Evolutionary conservation across 2,329 filamentous ascomycete genomes (phyloP), one percentile per base, ranked within the genome.

Genomic region (Pyrenophora graminea): DNA sequence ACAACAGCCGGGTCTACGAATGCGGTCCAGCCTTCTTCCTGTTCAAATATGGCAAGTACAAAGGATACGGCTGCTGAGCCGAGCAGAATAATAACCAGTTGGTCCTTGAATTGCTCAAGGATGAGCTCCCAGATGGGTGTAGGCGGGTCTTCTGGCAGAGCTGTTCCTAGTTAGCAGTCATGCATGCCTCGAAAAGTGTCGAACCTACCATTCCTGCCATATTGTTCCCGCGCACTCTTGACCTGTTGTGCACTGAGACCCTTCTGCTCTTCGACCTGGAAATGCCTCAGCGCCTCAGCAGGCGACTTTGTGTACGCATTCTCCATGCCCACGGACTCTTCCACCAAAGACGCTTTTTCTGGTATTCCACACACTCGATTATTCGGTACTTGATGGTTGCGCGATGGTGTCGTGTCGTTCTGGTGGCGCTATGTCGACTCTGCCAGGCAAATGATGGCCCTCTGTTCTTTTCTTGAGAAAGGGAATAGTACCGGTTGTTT

Each of bases 81-180:
- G 42, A 99, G 84, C 18, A 99, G 82, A 64, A 99, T 99, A 46
- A 99, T 84, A 62, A 99, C 94, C 40, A 99, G 85, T 76, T 99
- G 94, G 73, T 99, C 94, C 77, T 99, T 97, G 83, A 99, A 99
- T 75, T 99, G 94, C 77, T 99, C 94, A 52, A 99, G 83, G 48
- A 99, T 90, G 58, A 99, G 86, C 77, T 97, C 85, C 94, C 93
- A 99, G 40, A 99, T 74, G 33, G 94, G 94, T 27, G 94, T 99
- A 3, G 94, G 91, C 46, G 94, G 94, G 61, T 99, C 94, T 78
- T 99, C 94, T 39, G 85, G 83, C 48, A 90, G 80, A 49, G 86
- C 86, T 90, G 57, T 60, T 43, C 42, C 27, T 37, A 48, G 47
- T 53, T 40, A 60, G 58, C 48, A 33, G 6, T 33, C 5, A 32